Conservation (phyloP, 2,329 filamentous ascomycete genomes). For the Exophiala dermatitidis region DNA sequence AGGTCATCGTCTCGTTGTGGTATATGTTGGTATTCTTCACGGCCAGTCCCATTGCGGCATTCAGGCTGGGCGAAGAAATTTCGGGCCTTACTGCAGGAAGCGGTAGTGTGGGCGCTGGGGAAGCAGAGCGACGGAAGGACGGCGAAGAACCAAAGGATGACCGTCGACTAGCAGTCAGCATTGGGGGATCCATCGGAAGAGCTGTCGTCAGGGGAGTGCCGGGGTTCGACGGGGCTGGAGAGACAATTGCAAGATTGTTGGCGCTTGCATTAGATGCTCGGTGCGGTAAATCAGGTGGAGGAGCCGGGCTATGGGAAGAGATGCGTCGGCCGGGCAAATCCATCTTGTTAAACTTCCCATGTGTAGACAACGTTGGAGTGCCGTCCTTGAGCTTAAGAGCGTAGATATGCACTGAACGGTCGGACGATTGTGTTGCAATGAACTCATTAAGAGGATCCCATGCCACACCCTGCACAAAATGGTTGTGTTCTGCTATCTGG, state of each 20-base stretch:
- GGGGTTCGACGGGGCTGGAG: conserved; percentile 81
- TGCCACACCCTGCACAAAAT: conserved; percentile 95
- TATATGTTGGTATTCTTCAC: conserved; percentile 85
- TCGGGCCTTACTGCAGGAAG: conserved; percentile 93
- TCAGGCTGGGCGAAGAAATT: conserved; percentile 67
- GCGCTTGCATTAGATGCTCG: conserved; percentile 45
- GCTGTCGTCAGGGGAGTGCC: conserved; percentile 86
- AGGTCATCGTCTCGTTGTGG: conserved; percentile 92
- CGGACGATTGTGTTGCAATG: conserved; percentile 94
- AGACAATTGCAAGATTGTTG: conserved; percentile 55
- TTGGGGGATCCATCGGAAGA: conserved; percentile 83
- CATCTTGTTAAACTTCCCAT: conserved; percentile 78
- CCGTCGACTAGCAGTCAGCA: conserved; percentile 83
- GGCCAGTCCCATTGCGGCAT: conserved; percentile 50
- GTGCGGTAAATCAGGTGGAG: conserved; percentile 71
- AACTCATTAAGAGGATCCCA: conserved; percentile 99
- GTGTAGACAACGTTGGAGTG: conserved; percentile 74
- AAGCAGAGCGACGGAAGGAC: conserved; percentile 77
- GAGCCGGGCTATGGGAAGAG: conserved; percentile 85
- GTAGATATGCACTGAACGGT: conserved; percentile 96
- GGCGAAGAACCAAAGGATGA: conserved; percentile 80
- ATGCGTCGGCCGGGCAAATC: conserved; percentile 87
- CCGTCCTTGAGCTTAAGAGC: conserved; percentile 93
- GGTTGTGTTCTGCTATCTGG: conserved; percentile 93
- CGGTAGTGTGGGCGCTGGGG: conserved; percentile 87